A percentile compares a stretch with the other conserved stretches of the same genome.
These are phyloP conservation scores for Xylariaceae sp. DNA, from an alignment of 2,329 filamentous ascomycete genomes.

Conservation along the genomic window DNA sequence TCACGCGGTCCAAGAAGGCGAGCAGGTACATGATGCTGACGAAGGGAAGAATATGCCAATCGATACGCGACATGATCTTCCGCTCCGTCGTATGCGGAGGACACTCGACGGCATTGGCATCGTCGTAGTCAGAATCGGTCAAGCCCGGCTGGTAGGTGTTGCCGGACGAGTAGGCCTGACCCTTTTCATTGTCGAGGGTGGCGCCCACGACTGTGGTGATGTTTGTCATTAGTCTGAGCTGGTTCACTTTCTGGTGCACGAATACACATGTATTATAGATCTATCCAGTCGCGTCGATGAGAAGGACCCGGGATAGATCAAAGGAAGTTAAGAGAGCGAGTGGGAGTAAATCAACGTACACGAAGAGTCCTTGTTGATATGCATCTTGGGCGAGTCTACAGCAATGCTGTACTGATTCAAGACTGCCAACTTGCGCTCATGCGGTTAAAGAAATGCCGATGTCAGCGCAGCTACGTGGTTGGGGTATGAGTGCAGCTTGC, in stretches of 20 bases:
- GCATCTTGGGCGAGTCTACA: slow-evolving; percentile 3
- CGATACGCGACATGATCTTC: slow-evolving; percentile 63
- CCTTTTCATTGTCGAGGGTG: slow-evolving; percentile 26
- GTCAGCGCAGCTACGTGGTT: background rate
- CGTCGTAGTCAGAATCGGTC: slow-evolving; percentile 30
- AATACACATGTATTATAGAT: background rate
- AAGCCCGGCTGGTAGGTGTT: slow-evolving; percentile 29
- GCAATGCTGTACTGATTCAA: background rate
- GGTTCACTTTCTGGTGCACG: background rate
- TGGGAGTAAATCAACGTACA: background rate
- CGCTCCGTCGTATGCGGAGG: slow-evolving; percentile 57
- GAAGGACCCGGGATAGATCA: background rate
- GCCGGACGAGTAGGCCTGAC: slow-evolving; percentile 17
- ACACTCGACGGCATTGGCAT: slow-evolving; percentile 34
- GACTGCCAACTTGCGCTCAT: background rate
- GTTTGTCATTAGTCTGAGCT: slow-evolving; percentile 13
- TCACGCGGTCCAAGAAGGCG: slow-evolving; percentile 55
- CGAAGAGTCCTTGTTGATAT: background rate
- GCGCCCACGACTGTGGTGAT: slow-evolving; percentile 6
- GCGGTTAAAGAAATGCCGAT: background rate
- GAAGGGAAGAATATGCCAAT: slow-evolving; percentile 65
- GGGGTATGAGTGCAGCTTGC: background rate
- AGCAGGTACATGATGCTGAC: slow-evolving; percentile 56
- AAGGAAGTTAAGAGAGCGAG: background rate
- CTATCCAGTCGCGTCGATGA: background rate